Evolutionary conservation across 768 basidiomycete species (phyloP), one percentile per base, ranked within the genome.

Genomic region (Mycena vulgaris): DNA sequence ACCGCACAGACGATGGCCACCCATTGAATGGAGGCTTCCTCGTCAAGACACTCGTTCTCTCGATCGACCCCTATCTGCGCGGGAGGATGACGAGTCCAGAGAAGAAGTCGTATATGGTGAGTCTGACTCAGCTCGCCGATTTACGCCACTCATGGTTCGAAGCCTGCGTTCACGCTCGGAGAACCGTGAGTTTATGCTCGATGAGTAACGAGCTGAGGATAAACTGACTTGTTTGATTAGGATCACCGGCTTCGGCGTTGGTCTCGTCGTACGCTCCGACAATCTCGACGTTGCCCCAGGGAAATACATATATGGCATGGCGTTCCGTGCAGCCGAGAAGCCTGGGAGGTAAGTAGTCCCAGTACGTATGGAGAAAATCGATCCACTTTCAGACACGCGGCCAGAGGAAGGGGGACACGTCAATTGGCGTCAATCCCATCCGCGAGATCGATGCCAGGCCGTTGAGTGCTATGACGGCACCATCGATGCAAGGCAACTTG

Each of bases 11-110:
- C 80, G 0, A 89, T 90, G 83, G 73, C 27, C 82, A 82, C 1
- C 75, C 83, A 1, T 75, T 88, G 37, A 75, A 87, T n/a, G 85
- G 86, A 0, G 86, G 86, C 0, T 75, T 88, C 63, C 72, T 90
- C 3, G 48, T 89, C 70, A 90, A 89, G 75, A 83, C 83, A 0
- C 80, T 90, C 13, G 82, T 80, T 1, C 71, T 87, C 8, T 83
- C 83, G 0, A 73, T 86, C 37, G 85, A 86, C 65, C 83, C 84
- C 3, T 85, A 84, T 70, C 66, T 85, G 73, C 68, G 83, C 28
- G 76, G 77, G 59, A 75, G 75, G 45, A 88, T 89, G 89, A 73
- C 80, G 13, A 66, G 53, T 11, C 74, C 79, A 0, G 63, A 71
- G 19, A 68, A 55, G 10, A 72, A 78, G 30, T 78, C 78, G 0